Evolutionary conservation across 176 grass and related monocot genomes (phyloP).

Genomic region (Stipa capillata): DNA sequence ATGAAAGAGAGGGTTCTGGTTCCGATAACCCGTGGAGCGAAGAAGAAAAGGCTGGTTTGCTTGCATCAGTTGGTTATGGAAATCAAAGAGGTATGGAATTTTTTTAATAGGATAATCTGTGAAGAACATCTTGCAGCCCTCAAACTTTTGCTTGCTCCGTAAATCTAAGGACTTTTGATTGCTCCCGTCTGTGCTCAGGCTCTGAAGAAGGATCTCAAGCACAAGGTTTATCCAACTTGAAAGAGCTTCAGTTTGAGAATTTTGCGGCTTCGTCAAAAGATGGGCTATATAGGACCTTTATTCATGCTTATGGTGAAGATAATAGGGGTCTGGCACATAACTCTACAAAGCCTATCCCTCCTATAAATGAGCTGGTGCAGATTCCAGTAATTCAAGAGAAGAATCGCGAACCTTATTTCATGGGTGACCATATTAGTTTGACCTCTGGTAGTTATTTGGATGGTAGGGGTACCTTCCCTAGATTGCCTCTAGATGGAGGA

Average conservation of each 20-base stretch:
- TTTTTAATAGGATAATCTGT: slow-evolving; percentile 4
- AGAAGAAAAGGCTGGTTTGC: not conserved
- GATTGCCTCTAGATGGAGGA: slow-evolving; percentile 23
- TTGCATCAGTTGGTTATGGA: slow-evolving; percentile 24
- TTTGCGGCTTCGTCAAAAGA: slow-evolving; percentile 7
- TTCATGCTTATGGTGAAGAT: slow-evolving; percentile 46
- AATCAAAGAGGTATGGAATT: slow-evolving; percentile 29
- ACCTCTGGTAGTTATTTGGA: slow-evolving; percentile 13
- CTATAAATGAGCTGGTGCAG: slow-evolving; percentile 20
- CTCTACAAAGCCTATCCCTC: slow-evolving; percentile 1
- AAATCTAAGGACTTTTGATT: slow-evolving; percentile 23
- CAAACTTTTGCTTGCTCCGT: slow-evolving; percentile 20
- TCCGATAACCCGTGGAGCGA: slow-evolving; percentile 4
- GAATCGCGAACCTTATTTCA: not conserved
- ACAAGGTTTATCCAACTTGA: slow-evolving; percentile 9
- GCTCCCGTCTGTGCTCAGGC: slow-evolving; percentile 34
- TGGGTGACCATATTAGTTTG: slow-evolving; percentile 4
- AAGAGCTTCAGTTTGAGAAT: slow-evolving; percentile 15
- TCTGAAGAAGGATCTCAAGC: slow-evolving; percentile 24
- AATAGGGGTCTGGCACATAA: slow-evolving; percentile 6
- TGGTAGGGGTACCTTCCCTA: slow-evolving; percentile 19
- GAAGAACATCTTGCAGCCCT: slow-evolving; percentile 2
- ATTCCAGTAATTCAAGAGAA: slow-evolving; percentile 24
- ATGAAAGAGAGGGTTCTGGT: slow-evolving; percentile 32
- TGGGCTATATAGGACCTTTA: slow-evolving; percentile 22